Percentiles rank a stretch among this genome's conserved stretches.
Conservation (phyloP, 2,329 filamentous ascomycete species). For the Xylariaceae sp. region DNA sequence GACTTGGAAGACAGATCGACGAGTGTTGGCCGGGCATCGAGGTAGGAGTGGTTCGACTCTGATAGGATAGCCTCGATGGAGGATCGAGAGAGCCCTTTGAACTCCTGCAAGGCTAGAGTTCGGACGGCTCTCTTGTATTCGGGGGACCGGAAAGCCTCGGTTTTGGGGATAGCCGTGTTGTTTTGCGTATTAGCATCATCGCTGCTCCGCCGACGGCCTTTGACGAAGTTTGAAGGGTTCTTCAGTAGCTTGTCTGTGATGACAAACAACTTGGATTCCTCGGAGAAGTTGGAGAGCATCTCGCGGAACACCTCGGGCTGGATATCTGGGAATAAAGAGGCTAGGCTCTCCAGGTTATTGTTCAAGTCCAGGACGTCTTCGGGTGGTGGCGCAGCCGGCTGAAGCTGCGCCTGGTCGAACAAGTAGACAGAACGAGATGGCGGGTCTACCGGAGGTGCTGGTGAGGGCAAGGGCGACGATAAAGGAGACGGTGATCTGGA, state of each 20-base stretch:
- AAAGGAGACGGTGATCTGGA: slow-evolving; percentile 15
- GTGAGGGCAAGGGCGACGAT: slow-evolving; percentile 10
- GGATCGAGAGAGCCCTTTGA: slow-evolving; percentile 68
- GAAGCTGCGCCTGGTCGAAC: slow-evolving; percentile 52
- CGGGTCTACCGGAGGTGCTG: background rate
- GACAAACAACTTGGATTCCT: slow-evolving; percentile 71
- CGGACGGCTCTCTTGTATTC: slow-evolving; percentile 68
- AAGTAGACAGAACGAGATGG: slow-evolving; percentile 43
- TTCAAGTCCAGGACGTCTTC: slow-evolving; percentile 68
- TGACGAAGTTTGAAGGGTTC: slow-evolving; percentile 65
- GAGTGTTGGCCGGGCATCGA: slow-evolving; percentile 65
- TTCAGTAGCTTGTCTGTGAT: slow-evolving; percentile 75
- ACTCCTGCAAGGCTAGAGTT: slow-evolving; percentile 67
- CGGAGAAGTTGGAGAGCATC: slow-evolving; percentile 70
- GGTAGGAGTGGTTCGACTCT: slow-evolving; percentile 76
- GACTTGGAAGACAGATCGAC: slow-evolving; percentile 67
- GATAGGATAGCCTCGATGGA: slow-evolving; percentile 75
- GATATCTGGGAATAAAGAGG: slow-evolving; percentile 73
- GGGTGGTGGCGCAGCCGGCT: slow-evolving; percentile 45
- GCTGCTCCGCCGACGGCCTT: slow-evolving; percentile 55
- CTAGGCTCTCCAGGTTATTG: slow-evolving; percentile 62
- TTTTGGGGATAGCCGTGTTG: slow-evolving; percentile 43
- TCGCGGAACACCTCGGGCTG: slow-evolving; percentile 79
- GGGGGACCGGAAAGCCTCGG: slow-evolving; percentile 64
- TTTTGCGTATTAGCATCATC: slow-evolving; percentile 24